phyloP scores from a whole-genome alignment of 306 rosid species.

The Castanea crenata region DNA sequence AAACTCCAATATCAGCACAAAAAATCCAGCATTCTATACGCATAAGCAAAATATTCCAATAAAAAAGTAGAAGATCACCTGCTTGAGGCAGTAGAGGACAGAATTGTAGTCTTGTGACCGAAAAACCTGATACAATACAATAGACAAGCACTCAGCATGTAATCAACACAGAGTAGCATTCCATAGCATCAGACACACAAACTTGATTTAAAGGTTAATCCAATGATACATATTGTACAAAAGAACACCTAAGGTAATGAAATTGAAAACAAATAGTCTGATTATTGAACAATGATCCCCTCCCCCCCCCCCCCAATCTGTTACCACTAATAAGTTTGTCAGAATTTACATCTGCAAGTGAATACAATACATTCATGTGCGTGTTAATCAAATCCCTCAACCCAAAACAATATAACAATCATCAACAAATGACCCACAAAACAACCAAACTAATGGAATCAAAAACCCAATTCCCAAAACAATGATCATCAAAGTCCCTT shows the following conservation, averaged over 20 bases:
- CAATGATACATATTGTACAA: not conserved
- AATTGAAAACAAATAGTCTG: not conserved
- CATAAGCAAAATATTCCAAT: not conserved
- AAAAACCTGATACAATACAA: slow-evolving; percentile 54
- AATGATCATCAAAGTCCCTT: not conserved
- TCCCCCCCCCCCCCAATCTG: not conserved
- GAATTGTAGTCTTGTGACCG: slow-evolving; percentile 97
- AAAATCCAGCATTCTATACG: not conserved
- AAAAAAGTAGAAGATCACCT: slow-evolving; percentile 39
- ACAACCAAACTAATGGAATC: not conserved
- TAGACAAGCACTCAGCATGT: slow-evolving; percentile 1
- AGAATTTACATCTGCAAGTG: not conserved
- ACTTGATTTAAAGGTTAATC: not conserved
- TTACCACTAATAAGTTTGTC: not conserved
- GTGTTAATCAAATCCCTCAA: not conserved
- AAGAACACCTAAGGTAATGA: no score
- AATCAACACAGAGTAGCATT: not conserved
- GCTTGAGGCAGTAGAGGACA: slow-evolving; percentile 68
- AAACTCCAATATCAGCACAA: slow-evolving; percentile 8
- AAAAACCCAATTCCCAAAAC: no score
- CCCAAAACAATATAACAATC: not conserved
- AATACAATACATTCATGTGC: not conserved
- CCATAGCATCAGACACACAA: not conserved
- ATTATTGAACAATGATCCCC: not conserved
- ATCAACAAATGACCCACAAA: not conserved